A percentile compares a stretch with the other conserved stretches of the same genome.
Conservation (phyloP, 2,329 filamentous ascomycete genomes). For the Chrysosporium queenslandicum region DNA sequence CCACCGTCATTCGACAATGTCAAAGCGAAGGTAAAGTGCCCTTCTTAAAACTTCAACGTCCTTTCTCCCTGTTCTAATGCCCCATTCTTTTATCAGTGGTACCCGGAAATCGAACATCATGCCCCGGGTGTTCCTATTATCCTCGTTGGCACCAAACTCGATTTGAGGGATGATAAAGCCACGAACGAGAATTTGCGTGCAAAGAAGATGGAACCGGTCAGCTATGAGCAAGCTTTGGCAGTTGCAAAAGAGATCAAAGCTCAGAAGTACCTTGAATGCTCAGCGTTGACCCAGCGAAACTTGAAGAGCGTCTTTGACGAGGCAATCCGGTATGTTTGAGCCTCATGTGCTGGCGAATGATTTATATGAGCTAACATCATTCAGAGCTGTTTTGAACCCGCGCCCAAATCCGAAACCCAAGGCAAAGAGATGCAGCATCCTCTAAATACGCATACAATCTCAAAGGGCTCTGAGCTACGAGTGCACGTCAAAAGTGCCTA, state of each 20-base stretch:
- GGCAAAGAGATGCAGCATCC: conserved; percentile 30
- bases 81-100: conserved; percentile 57
- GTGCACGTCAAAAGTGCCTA: background rate
- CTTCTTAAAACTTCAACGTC: background rate
- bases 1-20: conserved; percentile 98
- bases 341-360: background rate
- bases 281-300: conserved; percentile 89
- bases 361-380: background rate
- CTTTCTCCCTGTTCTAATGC: background rate
- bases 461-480: background rate
- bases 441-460: background rate
- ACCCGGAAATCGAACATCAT: conserved; percentile 93
- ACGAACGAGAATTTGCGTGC: conserved; percentile 73
- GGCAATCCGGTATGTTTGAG: conserved; percentile 72
- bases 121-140: conserved; percentile 93
- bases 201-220: conserved; percentile 95
- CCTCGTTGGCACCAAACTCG: conserved; percentile 91
- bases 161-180: conserved; percentile 77
- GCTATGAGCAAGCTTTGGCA: conserved; percentile 80
- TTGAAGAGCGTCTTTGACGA: conserved; percentile 98
- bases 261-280: conserved; percentile 97
- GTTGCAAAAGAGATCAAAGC: conserved; percentile 91
- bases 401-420: conserved; percentile 38
- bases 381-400: conserved; percentile 41
- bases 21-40: conserved; percentile 71